Percentiles rank a stretch among this genome's conserved stretches.
Conservation (phyloP, 2,329 filamentous ascomycete species). For the Fusarium sp. region DNA sequence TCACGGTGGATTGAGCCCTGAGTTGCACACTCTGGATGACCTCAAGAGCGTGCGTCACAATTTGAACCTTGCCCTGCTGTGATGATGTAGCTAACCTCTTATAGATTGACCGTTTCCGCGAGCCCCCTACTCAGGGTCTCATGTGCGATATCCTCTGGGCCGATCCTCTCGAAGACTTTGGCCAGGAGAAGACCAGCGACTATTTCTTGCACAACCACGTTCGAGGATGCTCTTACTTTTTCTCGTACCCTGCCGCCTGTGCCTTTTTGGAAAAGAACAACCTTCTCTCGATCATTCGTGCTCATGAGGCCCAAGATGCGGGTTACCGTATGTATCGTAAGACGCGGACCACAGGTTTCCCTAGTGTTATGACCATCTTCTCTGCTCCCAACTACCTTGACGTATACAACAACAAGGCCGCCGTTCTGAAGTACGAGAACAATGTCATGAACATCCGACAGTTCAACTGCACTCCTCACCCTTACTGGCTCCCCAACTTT, state of each 20-base stretch:
- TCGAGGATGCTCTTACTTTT: slow-evolving; percentile 98
- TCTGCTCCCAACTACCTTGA: slow-evolving; percentile 98
- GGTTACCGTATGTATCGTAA: slow-evolving; percentile 99
- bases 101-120: slow-evolving; percentile 95
- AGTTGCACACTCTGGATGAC: slow-evolving; percentile 95
- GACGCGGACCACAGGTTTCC: slow-evolving; percentile 96
- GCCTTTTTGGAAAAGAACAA: slow-evolving; percentile 99
- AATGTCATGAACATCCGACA: slow-evolving; percentile 99
- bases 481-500: slow-evolving; percentile 99
- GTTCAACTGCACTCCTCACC: slow-evolving; percentile 99
- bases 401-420: slow-evolving; percentile 99
- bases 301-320: slow-evolving; percentile 97
- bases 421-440: slow-evolving; percentile 98
- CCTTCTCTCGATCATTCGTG: slow-evolving; percentile 93
- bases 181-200: slow-evolving; percentile 97
- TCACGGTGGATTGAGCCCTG: slow-evolving; percentile 94
- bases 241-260: slow-evolving; percentile 97
- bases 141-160: slow-evolving; percentile 99
- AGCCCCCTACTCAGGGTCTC: slow-evolving; percentile 94
- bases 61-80: background rate
- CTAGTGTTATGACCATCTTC: slow-evolving; percentile 99
- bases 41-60: slow-evolving; percentile 78
- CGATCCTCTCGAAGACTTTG: slow-evolving; percentile 97
- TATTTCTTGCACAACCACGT: slow-evolving; percentile 99
- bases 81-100: slow-evolving; percentile 28